Base-by-base conservation (phyloP, 805 yeast species). In the Metschnikowia koreensis region DNA sequence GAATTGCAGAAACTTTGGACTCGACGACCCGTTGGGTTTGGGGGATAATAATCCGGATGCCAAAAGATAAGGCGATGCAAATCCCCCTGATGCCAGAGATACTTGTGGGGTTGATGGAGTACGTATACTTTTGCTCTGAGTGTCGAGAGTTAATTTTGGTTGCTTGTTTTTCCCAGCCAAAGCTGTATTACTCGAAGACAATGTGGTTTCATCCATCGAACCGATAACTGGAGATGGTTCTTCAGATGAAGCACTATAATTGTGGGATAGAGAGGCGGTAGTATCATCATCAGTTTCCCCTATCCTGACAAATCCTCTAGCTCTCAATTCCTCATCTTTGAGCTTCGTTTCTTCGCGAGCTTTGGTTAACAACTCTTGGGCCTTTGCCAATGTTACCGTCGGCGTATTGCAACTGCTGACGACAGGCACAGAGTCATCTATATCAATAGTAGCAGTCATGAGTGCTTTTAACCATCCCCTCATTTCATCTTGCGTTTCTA, bases 391-490 rank as follows among this genome's bases (percentile, higher is more conserved):
- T 10, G 96, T 84, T 8, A 94, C 91, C 0, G 98, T 93, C n/a
- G 99, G 98, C 0, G 97, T 90, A 11, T 87, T 86, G 67, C 96
- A 93, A 13, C 97, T 87, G 54, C 96, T 87, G 9, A 92, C 86
- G 1, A 90, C 94, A 0, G 99, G 97, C 12, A 88, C 89, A 1
- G 88, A 70, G 51, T 94, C 97, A 70, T 94, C 99, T 50, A 96
- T 78, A 65, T 94, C 99, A 61, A 94, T 96, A 0, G 98, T 94
- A 0, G 98, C 96, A 54, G 92, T 90, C 83, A 92, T 89, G 54
- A 94, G 75, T 0, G 97, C 96, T 48, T 91, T 87, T 83, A 92
- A 84, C 99, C 99, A 94, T 1, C 80, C 81, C 65, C 97, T 79
- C 97, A 93, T 87, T 57, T 93, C 98, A 46, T 90, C 96, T 51